These are phyloP conservation scores for Lachnellula arida DNA, from an alignment of 2,329 filamentous ascomycete species.

Conservation along the genomic window DNA sequence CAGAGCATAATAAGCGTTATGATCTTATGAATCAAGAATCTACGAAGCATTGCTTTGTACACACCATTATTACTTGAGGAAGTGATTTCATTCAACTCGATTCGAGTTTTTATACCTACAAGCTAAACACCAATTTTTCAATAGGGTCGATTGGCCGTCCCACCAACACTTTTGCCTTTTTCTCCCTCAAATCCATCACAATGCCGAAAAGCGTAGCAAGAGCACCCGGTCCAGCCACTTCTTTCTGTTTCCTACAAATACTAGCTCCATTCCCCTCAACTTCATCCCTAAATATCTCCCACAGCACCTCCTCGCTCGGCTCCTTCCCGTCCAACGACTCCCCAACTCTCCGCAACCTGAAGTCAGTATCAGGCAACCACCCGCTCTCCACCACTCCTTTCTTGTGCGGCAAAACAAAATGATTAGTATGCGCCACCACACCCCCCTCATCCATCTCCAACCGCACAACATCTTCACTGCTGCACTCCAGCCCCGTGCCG, in stretches of 20 bases:
- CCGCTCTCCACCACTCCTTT: constrained; percentile 13
- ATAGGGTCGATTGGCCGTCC: constrained; percentile 27
- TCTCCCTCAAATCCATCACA: constrained; percentile 33
- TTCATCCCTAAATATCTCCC: constrained; percentile 11
- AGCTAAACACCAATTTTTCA: not conserved
- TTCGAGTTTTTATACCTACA: not conserved
- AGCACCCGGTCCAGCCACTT: constrained; percentile 21
- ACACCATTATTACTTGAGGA: too few species aligned
- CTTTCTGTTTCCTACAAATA: constrained; percentile 29
- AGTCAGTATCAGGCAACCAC: constrained; percentile 21
- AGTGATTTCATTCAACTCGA: too few species aligned
- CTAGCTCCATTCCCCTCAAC: not conserved
- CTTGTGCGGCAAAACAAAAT: constrained; percentile 20
- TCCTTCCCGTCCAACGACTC: constrained; percentile 19
- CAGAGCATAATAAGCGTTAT: too few species aligned
- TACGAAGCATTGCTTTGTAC: too few species aligned
- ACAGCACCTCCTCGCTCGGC: not conserved
- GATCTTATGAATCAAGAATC: too few species aligned
- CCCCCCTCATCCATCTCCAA: constrained; percentile 14
- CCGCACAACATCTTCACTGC: constrained; percentile 22
- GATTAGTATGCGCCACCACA: constrained; percentile 28
- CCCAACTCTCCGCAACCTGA: constrained; percentile 29
- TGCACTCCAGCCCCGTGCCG: constrained; percentile 45
- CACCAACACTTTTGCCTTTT: constrained; percentile 30
- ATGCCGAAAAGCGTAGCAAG: constrained; percentile 34